A percentile compares a stretch with the other conserved stretches of the same genome.
phyloP scores from a whole-genome alignment of 2,329 filamentous ascomycete species.

The Pseudogymnoascus sp. region DNA sequence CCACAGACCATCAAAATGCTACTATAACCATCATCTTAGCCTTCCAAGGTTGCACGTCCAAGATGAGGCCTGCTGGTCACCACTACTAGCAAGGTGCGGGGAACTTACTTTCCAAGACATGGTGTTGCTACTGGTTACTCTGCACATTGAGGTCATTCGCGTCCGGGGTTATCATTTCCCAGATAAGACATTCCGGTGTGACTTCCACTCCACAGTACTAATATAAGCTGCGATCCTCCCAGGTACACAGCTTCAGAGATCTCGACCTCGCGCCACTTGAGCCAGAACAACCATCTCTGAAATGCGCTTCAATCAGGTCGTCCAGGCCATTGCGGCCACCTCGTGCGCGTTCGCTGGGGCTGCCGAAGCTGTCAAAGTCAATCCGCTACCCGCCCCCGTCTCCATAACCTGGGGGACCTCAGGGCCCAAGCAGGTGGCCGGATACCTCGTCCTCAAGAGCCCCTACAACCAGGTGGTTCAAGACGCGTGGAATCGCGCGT shows the following conservation, averaged over 20 bases:
- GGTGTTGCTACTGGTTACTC: slow-evolving; percentile 9
- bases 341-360: slow-evolving; percentile 30
- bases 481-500: slow-evolving; percentile 46
- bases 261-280: background rate
- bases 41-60: slow-evolving; percentile 1
- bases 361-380: slow-evolving; percentile 42
- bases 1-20: background rate
- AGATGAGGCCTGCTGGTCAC: background rate
- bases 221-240: slow-evolving; percentile 6
- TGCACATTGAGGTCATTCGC: background rate
- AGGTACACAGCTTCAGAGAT: background rate
- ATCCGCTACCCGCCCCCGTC: slow-evolving; percentile 48
- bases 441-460: slow-evolving; percentile 35
- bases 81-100: background rate
- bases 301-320: slow-evolving; percentile 19
- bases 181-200: slow-evolving; percentile 8
- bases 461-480: slow-evolving; percentile 34
- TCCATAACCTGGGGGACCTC: slow-evolving; percentile 47
- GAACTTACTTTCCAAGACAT: background rate
- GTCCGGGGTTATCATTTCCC: slow-evolving; percentile 5
- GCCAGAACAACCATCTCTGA: slow-evolving; percentile 6
- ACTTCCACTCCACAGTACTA: slow-evolving; percentile 1
- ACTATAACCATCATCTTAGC: background rate
- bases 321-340: slow-evolving; percentile 11
- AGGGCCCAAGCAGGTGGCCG: slow-evolving; percentile 40